These are phyloP conservation scores for Myriosclerotinia duriaeana DNA, from an alignment of 2,329 filamentous ascomycete species.

Conservation along the genomic window DNA sequence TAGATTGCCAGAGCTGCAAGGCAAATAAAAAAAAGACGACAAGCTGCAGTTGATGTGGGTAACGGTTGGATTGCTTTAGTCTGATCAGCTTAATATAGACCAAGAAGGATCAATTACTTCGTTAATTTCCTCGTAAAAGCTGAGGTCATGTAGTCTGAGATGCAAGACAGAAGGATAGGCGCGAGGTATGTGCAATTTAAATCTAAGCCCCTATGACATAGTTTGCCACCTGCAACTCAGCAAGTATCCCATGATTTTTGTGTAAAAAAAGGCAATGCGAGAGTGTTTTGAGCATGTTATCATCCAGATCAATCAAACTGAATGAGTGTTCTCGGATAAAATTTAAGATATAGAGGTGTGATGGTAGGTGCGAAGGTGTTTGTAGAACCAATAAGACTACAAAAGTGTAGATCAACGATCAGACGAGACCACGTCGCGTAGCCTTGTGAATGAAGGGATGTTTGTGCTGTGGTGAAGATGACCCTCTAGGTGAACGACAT, in stretches of 20 bases:
- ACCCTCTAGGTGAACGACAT: not conserved
- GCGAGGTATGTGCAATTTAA: not conserved
- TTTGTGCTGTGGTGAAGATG: not conserved
- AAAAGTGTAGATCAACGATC: not conserved
- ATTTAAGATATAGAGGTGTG: not conserved
- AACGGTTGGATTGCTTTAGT: not conserved
- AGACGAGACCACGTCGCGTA: not conserved
- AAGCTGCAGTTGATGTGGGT: not conserved
- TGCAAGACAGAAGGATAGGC: not conserved
- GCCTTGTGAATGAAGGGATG: not conserved
- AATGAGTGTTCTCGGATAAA: not conserved
- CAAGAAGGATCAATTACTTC: not conserved
- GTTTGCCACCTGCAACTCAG: conserved; percentile 7
- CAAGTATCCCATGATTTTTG: not conserved
- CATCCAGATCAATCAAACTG: not conserved
- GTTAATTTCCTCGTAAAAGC: not conserved
- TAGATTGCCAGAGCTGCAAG: not conserved
- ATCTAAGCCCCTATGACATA: conserved; percentile 3
- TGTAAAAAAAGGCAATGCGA: not conserved
- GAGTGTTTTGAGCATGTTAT: not conserved
- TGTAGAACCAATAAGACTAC: not conserved
- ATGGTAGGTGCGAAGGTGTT: not conserved
- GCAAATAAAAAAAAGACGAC: not conserved
- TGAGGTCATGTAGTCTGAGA: not conserved
- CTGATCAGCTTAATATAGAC: not conserved